phyloP scores from a whole-genome alignment of 2,329 filamentous ascomycete species.

The Fusarium drepaniforme region DNA sequence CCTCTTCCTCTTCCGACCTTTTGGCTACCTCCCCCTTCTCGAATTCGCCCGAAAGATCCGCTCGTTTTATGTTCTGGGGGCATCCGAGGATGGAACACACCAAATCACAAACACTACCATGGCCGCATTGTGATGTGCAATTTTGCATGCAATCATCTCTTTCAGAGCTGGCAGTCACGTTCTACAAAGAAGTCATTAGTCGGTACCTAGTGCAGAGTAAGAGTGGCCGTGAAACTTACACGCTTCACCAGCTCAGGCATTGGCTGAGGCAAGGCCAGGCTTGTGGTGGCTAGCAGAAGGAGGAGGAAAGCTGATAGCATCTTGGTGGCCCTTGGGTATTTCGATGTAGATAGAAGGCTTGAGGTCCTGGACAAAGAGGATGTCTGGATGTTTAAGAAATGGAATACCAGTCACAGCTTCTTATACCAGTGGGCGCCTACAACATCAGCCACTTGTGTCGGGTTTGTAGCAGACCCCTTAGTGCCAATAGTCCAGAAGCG shows the following conservation, averaged over 20 bases:
- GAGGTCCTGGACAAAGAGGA: too few relatives aligned
- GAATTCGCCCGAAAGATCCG: background rate
- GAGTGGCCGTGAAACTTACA: background rate
- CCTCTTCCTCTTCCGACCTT: background rate
- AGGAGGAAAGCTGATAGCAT: background rate
- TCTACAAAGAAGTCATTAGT: background rate
- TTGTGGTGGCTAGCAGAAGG: background rate
- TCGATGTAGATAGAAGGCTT: too few relatives aligned
- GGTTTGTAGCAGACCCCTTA: background rate
- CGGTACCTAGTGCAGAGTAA: too few relatives aligned
- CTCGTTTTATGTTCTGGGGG: background rate
- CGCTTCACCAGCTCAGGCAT: background rate
- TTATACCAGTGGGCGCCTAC: background rate
- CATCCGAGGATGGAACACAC: background rate
- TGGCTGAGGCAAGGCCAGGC: background rate
- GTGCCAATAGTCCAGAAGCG: background rate
- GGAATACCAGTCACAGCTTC: background rate
- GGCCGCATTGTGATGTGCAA: background rate
- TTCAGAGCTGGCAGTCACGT: background rate
- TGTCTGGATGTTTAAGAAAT: background rate
- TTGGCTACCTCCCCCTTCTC: background rate
- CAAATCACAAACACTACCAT: background rate
- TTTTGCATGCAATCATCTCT: background rate
- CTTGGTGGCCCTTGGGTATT: too few relatives aligned
- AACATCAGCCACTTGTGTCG: background rate